A percentile compares a stretch with the other conserved stretches of the same genome.
Evolutionary conservation across 805 yeast species (phyloP).

Genomic region (Yarrowia sp.): DNA sequence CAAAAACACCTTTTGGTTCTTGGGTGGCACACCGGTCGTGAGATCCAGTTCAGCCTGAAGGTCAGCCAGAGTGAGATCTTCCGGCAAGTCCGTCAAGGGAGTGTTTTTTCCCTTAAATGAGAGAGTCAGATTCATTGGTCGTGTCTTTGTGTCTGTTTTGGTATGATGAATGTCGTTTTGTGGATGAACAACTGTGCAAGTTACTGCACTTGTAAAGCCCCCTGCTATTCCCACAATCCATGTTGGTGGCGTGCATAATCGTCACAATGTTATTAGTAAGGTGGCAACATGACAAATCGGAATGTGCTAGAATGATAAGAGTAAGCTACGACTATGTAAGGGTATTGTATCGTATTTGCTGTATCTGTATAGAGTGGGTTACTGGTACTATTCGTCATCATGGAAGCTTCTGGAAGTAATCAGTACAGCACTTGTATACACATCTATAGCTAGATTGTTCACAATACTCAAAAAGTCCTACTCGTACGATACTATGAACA

Average conservation of each 20-base stretch:
- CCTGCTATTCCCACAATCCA: background rate
- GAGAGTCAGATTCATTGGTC: conserved; percentile 29
- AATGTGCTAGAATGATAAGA: background rate
- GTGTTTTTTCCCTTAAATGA: conserved; percentile 29
- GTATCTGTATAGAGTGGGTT: background rate
- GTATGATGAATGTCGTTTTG: no score
- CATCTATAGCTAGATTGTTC: no score
- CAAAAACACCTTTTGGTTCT: conserved; percentile 36
- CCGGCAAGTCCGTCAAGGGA: conserved; percentile 26
- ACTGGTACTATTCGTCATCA: no score
- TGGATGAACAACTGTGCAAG: background rate
- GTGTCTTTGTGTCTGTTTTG: background rate
- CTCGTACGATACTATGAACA: no score
- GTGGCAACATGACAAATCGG: background rate
- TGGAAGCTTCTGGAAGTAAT: no score
- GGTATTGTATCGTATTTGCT: no score
- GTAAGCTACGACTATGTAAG: no score
- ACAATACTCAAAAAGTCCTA: no score
- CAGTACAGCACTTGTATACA: no score
- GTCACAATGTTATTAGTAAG: background rate
- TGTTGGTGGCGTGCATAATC: conserved; percentile 25
- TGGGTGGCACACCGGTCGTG: conserved; percentile 34
- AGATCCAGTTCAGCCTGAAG: conserved; percentile 33
- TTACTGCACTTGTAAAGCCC: background rate
- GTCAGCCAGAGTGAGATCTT: conserved; percentile 28